Conservation (phyloP, 257 asterid genomes). For the Nicotiana undulata region DNA sequence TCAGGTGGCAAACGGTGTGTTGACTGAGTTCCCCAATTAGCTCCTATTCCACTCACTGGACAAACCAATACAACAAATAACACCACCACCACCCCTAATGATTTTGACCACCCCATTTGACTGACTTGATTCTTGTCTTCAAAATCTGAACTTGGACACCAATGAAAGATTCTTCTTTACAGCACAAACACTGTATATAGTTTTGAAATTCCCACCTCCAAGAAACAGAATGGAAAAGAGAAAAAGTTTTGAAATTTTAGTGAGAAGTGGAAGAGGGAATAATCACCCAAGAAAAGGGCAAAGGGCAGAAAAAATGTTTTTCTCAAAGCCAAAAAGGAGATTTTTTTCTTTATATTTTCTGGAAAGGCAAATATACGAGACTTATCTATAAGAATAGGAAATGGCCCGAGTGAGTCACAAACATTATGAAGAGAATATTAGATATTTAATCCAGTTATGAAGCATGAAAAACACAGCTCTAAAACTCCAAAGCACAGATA, state of each 20-base stretch:
- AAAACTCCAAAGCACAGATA: background rate
- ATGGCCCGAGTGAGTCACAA: background rate
- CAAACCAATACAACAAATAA: conserved; percentile 10
- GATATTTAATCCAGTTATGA: background rate
- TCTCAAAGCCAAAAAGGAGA: background rate
- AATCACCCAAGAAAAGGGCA: background rate
- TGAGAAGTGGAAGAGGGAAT: background rate
- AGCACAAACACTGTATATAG: background rate
- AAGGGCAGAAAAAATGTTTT: background rate
- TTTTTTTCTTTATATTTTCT: background rate
- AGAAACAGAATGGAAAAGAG: background rate
- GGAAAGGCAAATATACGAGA: background rate
- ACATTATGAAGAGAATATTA: background rate
- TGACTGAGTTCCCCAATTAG: conserved; percentile 81
- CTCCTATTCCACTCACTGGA: conserved; percentile 63
- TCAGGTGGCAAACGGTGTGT: conserved; percentile 63
- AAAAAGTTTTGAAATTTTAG: background rate
- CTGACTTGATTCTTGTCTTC: background rate
- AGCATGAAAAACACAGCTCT: background rate
- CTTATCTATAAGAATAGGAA: background rate
- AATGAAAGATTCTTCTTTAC: background rate
- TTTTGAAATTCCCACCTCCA: background rate
- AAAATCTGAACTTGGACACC: background rate
- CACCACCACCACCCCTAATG: conserved; percentile 3
- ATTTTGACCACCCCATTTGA: conserved; percentile 17